Percentiles rank a stretch among this genome's conserved stretches.
Conservation (phyloP, 1,139 yeast genomes). For the Cylindricascospora bacillispora region DNA sequence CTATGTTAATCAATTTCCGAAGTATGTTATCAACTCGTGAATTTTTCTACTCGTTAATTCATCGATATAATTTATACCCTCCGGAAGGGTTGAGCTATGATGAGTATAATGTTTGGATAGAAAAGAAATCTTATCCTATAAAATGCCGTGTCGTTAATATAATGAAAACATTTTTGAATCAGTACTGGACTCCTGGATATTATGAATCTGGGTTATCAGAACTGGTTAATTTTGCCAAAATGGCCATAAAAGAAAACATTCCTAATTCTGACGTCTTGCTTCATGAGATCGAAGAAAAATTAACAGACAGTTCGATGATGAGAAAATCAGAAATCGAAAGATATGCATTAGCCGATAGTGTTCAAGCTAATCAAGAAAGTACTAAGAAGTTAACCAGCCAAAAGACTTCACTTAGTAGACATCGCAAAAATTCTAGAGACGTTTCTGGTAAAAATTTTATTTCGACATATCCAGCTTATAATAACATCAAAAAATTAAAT, state of each 20-base stretch:
- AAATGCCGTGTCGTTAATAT: conserved; percentile 58
- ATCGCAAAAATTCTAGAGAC: conserved; percentile 2
- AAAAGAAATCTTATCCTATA: conserved; percentile 44
- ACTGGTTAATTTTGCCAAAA: conserved; percentile 48
- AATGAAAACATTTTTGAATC: conserved; percentile 58
- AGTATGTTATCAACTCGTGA: conserved; percentile 63
- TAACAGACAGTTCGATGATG: conserved; percentile 5
- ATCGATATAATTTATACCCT: conserved; percentile 61
- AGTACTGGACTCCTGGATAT: conserved; percentile 65
- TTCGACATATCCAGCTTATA: conserved; percentile 4
- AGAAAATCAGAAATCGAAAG: conserved; percentile 1
- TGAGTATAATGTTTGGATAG: conserved; percentile 73
- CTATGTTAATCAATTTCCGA: conserved; percentile 63
- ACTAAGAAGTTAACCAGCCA: conserved; percentile 1
- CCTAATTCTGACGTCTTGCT: conserved; percentile 31
- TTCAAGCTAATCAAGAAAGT: not conserved
- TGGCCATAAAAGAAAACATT: conserved; percentile 34
- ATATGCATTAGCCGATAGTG: not conserved
- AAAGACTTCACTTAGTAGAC: conserved; percentile 1
- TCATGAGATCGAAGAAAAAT: conserved; percentile 19
- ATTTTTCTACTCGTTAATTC: conserved; percentile 47
- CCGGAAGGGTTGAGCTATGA: conserved; percentile 83
- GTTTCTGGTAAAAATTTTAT: not conserved
- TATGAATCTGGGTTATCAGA: conserved; percentile 39
- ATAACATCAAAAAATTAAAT: conserved; percentile 29